These are phyloP conservation scores for Clonostachys rosea DNA, from an alignment of 2,329 filamentous ascomycete species.

Conservation along the genomic window DNA sequence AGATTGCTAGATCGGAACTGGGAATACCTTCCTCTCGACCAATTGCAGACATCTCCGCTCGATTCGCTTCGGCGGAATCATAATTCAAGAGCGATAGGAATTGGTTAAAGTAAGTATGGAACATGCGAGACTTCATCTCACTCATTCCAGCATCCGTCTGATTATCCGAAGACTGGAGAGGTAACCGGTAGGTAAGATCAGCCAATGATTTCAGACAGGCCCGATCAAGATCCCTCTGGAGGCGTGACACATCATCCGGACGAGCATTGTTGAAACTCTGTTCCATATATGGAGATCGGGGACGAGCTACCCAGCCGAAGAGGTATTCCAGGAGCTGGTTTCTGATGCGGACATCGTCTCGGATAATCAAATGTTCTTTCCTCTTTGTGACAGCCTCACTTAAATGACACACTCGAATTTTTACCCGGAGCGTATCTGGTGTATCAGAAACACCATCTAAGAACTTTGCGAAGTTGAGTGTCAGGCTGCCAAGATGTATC, in stretches of 20 bases:
- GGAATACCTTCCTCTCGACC: conserved; percentile 49
- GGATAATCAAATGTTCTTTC: conserved; percentile 63
- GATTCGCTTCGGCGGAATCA: conserved; percentile 38
- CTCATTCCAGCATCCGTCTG: conserved; percentile 63
- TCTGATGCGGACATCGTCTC: conserved; percentile 64
- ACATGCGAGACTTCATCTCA: conserved; percentile 67
- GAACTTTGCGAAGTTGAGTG: conserved; percentile 64
- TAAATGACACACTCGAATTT: conserved; percentile 65
- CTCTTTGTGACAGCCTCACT: conserved; percentile 61
- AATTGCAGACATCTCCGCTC: conserved; percentile 20
- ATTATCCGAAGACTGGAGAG: conserved; percentile 60
- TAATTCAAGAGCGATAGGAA: conserved; percentile 63
- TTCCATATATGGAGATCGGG: conserved; percentile 45
- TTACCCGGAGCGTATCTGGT: conserved; percentile 53
- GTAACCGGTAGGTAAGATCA: conserved; percentile 61
- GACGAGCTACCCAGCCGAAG: conserved; percentile 63
- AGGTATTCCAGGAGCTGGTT: conserved; percentile 66
- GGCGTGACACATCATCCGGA: conserved; percentile 50
- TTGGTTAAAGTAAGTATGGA: conserved; percentile 66
- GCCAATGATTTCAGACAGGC: conserved; percentile 62
- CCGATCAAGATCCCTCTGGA: conserved; percentile 62
- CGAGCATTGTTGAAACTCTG: conserved; percentile 32
- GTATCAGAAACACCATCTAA: conserved; percentile 54
- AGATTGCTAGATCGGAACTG: conserved; percentile 60
- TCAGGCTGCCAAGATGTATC: conserved; percentile 58